These are phyloP conservation scores for Russula vinacea DNA, from an alignment of 768 basidiomycete genomes.

Conservation along the genomic window DNA sequence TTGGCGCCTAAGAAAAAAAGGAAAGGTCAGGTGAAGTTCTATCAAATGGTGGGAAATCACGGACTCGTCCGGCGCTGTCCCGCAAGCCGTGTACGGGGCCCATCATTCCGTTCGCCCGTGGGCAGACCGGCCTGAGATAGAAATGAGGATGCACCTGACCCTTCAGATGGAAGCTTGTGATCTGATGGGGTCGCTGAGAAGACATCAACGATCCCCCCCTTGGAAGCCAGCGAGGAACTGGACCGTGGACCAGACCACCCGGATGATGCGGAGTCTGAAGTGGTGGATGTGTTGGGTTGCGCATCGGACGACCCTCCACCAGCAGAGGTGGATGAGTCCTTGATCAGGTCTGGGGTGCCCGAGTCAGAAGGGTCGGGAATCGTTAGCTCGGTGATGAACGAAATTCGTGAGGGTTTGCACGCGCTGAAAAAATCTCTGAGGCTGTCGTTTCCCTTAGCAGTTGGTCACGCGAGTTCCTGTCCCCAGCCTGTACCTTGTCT, in stretches of 20 bases:
- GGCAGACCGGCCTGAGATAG: background rate
- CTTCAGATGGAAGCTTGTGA: background rate
- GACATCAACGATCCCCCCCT: constrained; percentile 6
- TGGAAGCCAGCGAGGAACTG: constrained; percentile 8
- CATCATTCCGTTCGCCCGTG: background rate
- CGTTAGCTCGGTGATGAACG: constrained; percentile 9
- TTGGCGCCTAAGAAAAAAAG: background rate
- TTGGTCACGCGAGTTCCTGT: background rate
- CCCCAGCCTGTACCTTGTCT: background rate
- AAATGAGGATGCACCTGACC: background rate
- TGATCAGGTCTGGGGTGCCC: constrained; percentile 21
- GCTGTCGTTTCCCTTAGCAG: background rate
- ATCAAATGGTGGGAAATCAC: constrained; percentile 11
- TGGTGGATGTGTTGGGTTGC: constrained; percentile 1
- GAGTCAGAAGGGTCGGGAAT: constrained; percentile 7
- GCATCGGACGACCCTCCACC: constrained; percentile 4
- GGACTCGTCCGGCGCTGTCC: constrained; percentile 3
- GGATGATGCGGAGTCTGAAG: constrained; percentile 5
- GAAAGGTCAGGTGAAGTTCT: background rate
- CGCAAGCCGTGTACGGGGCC: background rate
- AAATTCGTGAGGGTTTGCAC: constrained; percentile 5
- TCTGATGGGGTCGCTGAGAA: constrained; percentile 1
- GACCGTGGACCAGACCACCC: constrained; percentile 7
- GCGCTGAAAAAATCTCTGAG: background rate
- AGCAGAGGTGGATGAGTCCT: constrained; percentile 15